A percentile compares a stretch with the other conserved stretches of the same genome.
Evolutionary conservation across 108 stramenopile species (phyloP).

Genomic region (Chaetoceros tenuissimus): DNA sequence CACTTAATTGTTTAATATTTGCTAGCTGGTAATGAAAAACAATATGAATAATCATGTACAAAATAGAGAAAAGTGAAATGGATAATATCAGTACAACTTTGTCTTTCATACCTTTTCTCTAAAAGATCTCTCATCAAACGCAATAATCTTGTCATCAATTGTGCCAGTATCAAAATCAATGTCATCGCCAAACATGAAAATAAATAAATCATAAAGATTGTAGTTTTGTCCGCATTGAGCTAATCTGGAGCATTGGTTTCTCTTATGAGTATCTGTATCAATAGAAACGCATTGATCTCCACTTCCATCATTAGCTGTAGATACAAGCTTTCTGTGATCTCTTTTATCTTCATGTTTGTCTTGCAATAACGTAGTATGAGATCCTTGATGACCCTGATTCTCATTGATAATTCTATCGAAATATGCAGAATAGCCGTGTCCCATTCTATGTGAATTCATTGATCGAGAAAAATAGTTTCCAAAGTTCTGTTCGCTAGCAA

Average conservation of each 20-base stretch:
- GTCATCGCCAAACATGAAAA: slow-evolving; percentile 7
- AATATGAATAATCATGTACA: not conserved
- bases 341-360: too few species aligned
- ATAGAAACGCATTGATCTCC: not conserved
- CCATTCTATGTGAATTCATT: too few species aligned
- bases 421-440: too few species aligned
- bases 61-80: not conserved
- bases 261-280: not conserved
- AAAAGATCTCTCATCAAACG: not conserved
- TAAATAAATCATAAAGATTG: slow-evolving; percentile 5
- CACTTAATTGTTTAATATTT: too few species aligned
- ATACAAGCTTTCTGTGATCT: too few species aligned
- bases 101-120: slow-evolving; percentile 1
- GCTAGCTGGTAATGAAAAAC: too few species aligned
- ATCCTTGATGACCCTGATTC: too few species aligned
- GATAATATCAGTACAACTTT: not conserved
- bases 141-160: slow-evolving; percentile 1
- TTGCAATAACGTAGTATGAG: too few species aligned
- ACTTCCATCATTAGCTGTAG: too few species aligned
- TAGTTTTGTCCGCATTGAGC: slow-evolving; percentile 4
- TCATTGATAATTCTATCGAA: too few species aligned
- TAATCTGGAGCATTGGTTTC: slow-evolving; percentile 1
- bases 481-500: too few species aligned
- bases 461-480: too few species aligned
- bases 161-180: slow-evolving; percentile 5